phyloP scores from a whole-genome alignment of 352 stramenopile genomes.

The Phytophthora sansomeana region DNA sequence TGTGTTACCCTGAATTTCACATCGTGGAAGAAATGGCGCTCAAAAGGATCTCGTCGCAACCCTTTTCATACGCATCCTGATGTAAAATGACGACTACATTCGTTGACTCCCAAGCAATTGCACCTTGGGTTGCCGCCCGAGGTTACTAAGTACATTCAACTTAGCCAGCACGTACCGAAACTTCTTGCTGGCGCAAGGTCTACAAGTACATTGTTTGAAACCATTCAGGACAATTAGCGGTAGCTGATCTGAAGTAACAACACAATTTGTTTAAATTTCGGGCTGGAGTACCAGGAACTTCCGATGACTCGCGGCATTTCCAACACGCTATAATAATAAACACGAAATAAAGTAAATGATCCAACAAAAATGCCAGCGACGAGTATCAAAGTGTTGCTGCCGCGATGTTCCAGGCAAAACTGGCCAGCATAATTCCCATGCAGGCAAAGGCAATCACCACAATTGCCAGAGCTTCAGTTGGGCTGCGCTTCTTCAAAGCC shows the following conservation, averaged over 20 bases:
- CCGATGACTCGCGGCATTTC: slow-evolving; percentile 34
- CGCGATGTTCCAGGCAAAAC: slow-evolving; percentile 44
- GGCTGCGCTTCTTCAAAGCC: slow-evolving; percentile 39
- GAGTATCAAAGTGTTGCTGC: slow-evolving; percentile 25
- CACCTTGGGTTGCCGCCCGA: no score
- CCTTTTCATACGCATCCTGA: no score
- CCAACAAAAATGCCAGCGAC: slow-evolving; percentile 17
- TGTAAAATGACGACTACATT: no score
- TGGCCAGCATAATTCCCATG: slow-evolving; percentile 35
- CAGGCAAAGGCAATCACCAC: slow-evolving; percentile 29
- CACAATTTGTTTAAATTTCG: slow-evolving; percentile 9
- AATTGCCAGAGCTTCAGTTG: slow-evolving; percentile 33
- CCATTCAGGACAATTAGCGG: no score
- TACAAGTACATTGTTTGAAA: no score
- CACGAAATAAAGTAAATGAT: slow-evolving; percentile 30
- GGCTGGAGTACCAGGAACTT: slow-evolving; percentile 26
- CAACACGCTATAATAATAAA: slow-evolving; percentile 34
- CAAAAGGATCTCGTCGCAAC: slow-evolving; percentile 1
- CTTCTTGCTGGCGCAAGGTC: no score
- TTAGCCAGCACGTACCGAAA: no score
- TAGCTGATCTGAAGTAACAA: background rate
- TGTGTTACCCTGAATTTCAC: no score
- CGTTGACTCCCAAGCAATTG: no score
- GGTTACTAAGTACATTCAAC: no score
- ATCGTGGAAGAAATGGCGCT: background rate